Evolutionary conservation across 2,329 filamentous ascomycete species (phyloP).

Genomic region (Exophiala sp.): DNA sequence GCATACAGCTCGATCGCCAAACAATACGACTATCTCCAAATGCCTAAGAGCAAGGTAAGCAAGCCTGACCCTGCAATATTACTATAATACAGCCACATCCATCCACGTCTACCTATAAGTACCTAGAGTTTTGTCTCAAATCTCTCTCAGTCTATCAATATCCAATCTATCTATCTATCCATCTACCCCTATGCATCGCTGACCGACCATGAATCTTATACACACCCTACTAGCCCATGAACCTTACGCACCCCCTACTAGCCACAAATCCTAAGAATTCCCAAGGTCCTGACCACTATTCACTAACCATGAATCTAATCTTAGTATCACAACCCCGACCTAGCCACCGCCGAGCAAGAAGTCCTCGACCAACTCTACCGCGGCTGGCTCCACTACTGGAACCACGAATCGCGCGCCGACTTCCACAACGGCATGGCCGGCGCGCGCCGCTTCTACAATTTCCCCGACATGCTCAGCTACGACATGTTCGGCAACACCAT

Average conservation of each 20-base stretch:
- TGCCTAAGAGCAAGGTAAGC: slow-evolving; percentile 5
- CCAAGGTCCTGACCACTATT: background rate
- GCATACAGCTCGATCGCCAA: background rate
- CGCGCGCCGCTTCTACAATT: slow-evolving; percentile 7
- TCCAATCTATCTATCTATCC: too few relatives aligned
- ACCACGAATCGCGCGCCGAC: slow-evolving; percentile 3
- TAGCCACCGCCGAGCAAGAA: slow-evolving; percentile 4
- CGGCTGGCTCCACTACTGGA: slow-evolving; percentile 11
- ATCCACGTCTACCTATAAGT: too few relatives aligned
- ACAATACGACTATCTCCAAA: slow-evolving; percentile 1
- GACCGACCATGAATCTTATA: too few relatives aligned
- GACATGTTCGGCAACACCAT: slow-evolving; percentile 12
- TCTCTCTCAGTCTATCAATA: too few relatives aligned
- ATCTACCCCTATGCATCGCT: too few relatives aligned
- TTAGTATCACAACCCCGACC: slow-evolving; percentile 6
- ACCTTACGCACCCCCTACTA: too few relatives aligned
- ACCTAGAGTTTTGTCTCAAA: too few relatives aligned
- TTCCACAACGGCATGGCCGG: background rate
- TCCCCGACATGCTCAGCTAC: slow-evolving; percentile 10
- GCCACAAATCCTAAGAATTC: too few relatives aligned
- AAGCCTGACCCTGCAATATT: too few relatives aligned
- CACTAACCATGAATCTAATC: too few relatives aligned
- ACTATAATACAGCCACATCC: too few relatives aligned
- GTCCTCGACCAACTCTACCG: slow-evolving; percentile 7
- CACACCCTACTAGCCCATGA: too few relatives aligned